A percentile compares a stretch with the other conserved stretches of the same genome.
phyloP scores from a whole-genome alignment of 2,329 filamentous ascomycete genomes.

The Fusarium acutatum region DNA sequence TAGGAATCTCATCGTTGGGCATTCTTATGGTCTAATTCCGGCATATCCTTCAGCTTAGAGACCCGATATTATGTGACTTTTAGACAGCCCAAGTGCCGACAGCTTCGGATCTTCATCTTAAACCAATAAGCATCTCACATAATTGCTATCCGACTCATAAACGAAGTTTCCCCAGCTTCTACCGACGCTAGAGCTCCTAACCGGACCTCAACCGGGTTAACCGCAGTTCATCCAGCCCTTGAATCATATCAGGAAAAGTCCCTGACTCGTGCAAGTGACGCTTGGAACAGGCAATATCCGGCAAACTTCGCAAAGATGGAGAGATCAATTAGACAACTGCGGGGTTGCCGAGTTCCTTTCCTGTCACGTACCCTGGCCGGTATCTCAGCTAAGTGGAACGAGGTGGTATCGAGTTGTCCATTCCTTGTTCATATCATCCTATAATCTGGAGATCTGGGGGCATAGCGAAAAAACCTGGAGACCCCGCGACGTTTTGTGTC shows the following conservation, averaged over 20 bases:
- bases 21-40: accelerated
- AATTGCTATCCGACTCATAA: background rate
- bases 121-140: accelerated
- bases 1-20: background rate
- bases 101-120: background rate
- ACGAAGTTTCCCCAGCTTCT: background rate
- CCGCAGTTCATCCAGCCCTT: background rate
- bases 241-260: background rate
- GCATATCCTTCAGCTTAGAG: no score
- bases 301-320: background rate
- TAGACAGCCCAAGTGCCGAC: background rate
- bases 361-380: background rate
- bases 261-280: background rate
- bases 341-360: background rate
- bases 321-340: background rate
- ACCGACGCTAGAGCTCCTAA: background rate
- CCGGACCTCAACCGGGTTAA: background rate
- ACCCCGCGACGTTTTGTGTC: constrained; percentile 3
- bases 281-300: background rate
- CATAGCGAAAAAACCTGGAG: background rate
- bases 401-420: background rate
- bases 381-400: constrained; percentile 12
- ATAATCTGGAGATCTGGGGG: constrained; percentile 5
- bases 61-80: accelerated
- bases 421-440: background rate